A percentile compares a stretch with the other conserved stretches of the same genome.
Evolutionary conservation across 2,329 filamentous ascomycete species (phyloP).

Genomic region (Rosellinia necatrix): DNA sequence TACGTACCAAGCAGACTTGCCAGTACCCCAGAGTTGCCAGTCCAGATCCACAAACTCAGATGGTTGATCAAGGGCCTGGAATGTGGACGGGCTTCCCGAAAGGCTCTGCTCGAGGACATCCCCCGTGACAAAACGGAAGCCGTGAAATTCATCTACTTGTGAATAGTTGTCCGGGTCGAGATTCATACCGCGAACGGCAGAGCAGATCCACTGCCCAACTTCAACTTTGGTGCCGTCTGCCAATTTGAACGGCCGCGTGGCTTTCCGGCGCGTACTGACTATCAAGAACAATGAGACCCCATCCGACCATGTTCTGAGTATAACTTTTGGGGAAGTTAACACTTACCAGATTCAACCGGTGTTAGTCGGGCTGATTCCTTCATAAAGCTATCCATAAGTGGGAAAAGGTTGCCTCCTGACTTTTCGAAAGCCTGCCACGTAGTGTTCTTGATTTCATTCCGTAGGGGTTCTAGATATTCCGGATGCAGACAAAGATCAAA

Average conservation of each 20-base stretch:
- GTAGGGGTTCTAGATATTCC: slow-evolving; percentile 20
- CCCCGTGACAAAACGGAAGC: slow-evolving; percentile 15
- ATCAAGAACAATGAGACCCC: too few species aligned
- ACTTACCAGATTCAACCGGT: slow-evolving; percentile 28
- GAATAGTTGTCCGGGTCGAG: slow-evolving; percentile 2
- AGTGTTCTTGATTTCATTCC: slow-evolving; percentile 1
- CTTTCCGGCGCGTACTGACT: slow-evolving; percentile 22
- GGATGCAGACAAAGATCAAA: slow-evolving; percentile 29
- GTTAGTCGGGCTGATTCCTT: slow-evolving; percentile 31
- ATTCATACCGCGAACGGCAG: slow-evolving; percentile 6
- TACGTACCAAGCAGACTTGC: background rate
- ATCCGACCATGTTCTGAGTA: background rate
- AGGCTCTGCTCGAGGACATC: background rate
- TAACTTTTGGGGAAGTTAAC: background rate
- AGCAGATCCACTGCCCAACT: slow-evolving; percentile 15
- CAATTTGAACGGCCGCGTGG: slow-evolving; percentile 9
- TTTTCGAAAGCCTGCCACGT: slow-evolving; percentile 7
- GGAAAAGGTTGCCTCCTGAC: slow-evolving; percentile 11
- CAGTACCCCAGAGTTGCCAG: slow-evolving; percentile 1
- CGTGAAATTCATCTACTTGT: slow-evolving; percentile 3
- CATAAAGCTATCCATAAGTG: slow-evolving; percentile 34
- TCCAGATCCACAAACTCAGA: background rate
- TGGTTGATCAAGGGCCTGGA: background rate
- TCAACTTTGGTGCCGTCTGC: slow-evolving; percentile 16
- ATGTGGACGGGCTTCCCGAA: background rate